Conservation (phyloP, 768 basidiomycete genomes). For the Suillus cothurnatus region DNA sequence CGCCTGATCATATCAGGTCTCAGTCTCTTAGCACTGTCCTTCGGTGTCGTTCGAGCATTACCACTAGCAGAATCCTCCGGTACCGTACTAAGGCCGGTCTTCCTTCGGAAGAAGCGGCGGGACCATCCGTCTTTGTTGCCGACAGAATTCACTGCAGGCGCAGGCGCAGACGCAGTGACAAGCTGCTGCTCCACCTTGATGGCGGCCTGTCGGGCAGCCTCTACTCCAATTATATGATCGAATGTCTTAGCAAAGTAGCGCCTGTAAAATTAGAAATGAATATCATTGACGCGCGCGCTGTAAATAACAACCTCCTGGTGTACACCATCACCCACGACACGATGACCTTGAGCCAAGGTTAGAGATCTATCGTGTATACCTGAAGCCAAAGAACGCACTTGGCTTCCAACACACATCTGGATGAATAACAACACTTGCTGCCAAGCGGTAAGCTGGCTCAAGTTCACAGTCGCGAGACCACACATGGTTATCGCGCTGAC, state of each 20-base stretch:
- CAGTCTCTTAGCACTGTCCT: slow-evolving; percentile 37
- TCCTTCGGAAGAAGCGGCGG: slow-evolving; percentile 34
- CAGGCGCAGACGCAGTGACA: slow-evolving; percentile 18
- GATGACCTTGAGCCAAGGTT: slow-evolving; percentile 49
- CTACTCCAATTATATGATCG: slow-evolving; percentile 52
- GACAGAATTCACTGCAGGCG: slow-evolving; percentile 9
- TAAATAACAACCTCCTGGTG: slow-evolving; percentile 58
- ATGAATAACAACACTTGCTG: slow-evolving; percentile 73
- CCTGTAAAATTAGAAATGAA: slow-evolving; percentile 38
- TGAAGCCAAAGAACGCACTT: slow-evolving; percentile 48
- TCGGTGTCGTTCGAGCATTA: slow-evolving; percentile 17
- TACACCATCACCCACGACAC: slow-evolving; percentile 87
- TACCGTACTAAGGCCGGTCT: slow-evolving; percentile 26
- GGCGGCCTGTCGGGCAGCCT: slow-evolving; percentile 35
- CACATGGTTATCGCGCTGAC: slow-evolving; percentile 80
- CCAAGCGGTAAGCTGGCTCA: slow-evolving; percentile 67
- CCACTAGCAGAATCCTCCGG: slow-evolving; percentile 22
- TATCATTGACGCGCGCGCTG: not conserved
- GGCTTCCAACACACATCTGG: slow-evolving; percentile 77
- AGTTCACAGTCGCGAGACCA: slow-evolving; percentile 70
- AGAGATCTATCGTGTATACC: not conserved
- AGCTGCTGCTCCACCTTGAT: slow-evolving; percentile 22
- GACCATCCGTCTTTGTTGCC: slow-evolving; percentile 22
- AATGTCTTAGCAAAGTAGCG: slow-evolving; percentile 74
- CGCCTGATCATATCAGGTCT: slow-evolving; percentile 78